Evolutionary conservation across 2,329 filamentous ascomycete genomes (phyloP), one percentile per base, ranked within the genome.

Genomic region (Phaeophleospora eucalypticola): DNA sequence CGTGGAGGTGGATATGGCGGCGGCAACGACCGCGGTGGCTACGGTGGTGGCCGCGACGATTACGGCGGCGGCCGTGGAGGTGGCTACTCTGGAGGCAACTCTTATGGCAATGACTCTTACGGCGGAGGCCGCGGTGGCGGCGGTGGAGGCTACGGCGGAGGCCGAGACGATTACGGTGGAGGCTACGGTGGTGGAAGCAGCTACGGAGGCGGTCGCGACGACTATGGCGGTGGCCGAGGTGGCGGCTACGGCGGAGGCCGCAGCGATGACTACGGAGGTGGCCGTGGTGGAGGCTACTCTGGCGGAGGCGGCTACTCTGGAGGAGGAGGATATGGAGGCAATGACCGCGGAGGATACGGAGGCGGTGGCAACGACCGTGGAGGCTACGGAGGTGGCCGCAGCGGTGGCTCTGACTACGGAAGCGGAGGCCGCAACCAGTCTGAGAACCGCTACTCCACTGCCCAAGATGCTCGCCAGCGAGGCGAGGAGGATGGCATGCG

Each of bases 401-500:
- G 35, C 17, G 43, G 36, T 24, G 48, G 44, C 4, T 43, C 43
- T 29, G 46, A 43, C 4, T 19, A 29, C 42, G 35, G 39, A 35
- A 51, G 41, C 14, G 45, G 45, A 9, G 18, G 20, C 14, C 35
- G 45, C 10, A 27, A 29, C 24, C 15, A 15, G 24, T n/a, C 10
- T 3, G 20, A 41, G n/a, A n/a, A n/a, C n/a, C n/a, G n/a, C 16
- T 46, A 33, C 37, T 17, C 16, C 18, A 46, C 36, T 14, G 36
- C 36, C 15, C 36, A 36, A 4, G 43, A 41, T 2, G 43, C 43
- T 17, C 43, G 44, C 15, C 15, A 37, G 18, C 38, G 33, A 12
- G 44, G 44, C 8, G 37, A 46, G 10, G 44, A 46, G 19, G 44
- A 45, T 16, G 43, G 34, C 24, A 39, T 39, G 35, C 35, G 43